These are phyloP conservation scores for Pythium utonaiense DNA, from an alignment of 352 stramenopile species.

Conservation along the genomic window DNA sequence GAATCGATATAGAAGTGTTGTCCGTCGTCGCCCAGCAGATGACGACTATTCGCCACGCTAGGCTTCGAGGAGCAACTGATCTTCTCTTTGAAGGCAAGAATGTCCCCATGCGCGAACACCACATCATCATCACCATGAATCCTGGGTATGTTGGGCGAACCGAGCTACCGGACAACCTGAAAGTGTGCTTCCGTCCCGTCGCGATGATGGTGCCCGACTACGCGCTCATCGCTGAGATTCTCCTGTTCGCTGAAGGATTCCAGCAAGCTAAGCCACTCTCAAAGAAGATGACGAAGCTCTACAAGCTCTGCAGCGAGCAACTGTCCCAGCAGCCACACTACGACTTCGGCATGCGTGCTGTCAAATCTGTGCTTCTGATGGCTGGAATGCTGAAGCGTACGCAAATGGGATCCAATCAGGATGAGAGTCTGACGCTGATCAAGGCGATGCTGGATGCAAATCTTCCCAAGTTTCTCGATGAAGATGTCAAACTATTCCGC, in stretches of 20 bases:
- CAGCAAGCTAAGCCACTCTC: constrained; percentile 56
- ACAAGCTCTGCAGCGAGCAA: constrained; percentile 84
- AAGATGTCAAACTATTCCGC: constrained; percentile 87
- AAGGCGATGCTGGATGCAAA: constrained; percentile 92
- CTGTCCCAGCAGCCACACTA: constrained; percentile 84
- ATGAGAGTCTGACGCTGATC: constrained; percentile 88
- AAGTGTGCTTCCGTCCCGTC: constrained; percentile 78
- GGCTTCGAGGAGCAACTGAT: constrained; percentile 29
- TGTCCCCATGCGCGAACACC: constrained; percentile 57
- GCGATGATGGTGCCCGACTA: constrained; percentile 91
- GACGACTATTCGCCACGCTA: constrained; percentile 52
- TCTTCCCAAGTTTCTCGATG: constrained; percentile 87
- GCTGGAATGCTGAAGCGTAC: constrained; percentile 63
- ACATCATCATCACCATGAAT: constrained; percentile 90
- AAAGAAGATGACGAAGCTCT: constrained; percentile 72
- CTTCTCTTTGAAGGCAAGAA: constrained; percentile 55
- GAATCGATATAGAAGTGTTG: constrained; percentile 86
- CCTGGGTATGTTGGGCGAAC: constrained; percentile 74
- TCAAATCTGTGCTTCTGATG: constrained; percentile 80
- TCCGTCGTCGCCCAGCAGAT: constrained; percentile 88
- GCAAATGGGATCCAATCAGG: constrained; percentile 11
- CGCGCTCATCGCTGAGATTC: constrained; percentile 77
- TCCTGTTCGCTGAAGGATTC: constrained; percentile 83
- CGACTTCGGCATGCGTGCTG: constrained; percentile 86
- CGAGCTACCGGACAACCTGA: constrained; percentile 84